Base-by-base conservation (phyloP, 2,329 filamentous ascomycete species). In the Talaromyces marneffei region DNA sequence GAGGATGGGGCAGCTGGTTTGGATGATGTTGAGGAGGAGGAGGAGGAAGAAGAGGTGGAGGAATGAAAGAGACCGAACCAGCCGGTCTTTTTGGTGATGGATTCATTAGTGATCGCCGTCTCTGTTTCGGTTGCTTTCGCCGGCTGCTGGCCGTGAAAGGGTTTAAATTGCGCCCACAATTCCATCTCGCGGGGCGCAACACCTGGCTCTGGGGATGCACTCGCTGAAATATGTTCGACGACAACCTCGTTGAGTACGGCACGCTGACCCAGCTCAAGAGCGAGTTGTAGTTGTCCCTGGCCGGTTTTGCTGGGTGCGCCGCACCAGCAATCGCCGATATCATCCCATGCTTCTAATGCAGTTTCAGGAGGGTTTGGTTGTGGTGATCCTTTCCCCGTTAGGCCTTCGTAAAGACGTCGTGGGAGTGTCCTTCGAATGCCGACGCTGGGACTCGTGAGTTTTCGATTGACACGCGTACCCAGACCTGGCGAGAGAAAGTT, bases 261-360 rank as follows among this genome's bases (percentile, higher is more conserved):
- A 5, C 75, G 64, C n/a, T 72, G 71, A 1, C 71, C 69, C 0
- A 79, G 69, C 4, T 69, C 57, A 20, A 80, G 69, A 2, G 69
- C 68, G 12, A 82, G 68, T 63, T 81, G 78, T 7, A 77, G 68
- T 16, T 77, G 75, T 14, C 72, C 72, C n/a, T 77, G 75, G 14
- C 72, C 72, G 54, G 80, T 65, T 0, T 79, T 81, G 56, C 73
- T 70, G 9, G 78, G 74, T 4, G 58, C 62, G 4, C 88, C 86
- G 73, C 93, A 97, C 89, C 91, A 97, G 74, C 91, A 95, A 64
- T 97, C 90, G 20, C 89, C 90, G 35, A 88, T 83, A 54, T 96
- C 90, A 9, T 86, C 79, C 91, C 92, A 96, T 3, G 79, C 76
- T 1, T 75, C 71, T 2, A 96, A 79, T 0, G 89, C 91, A 0